Percentiles rank a stretch among this genome's conserved stretches.
Conservation (phyloP, 1,139 yeast species). For the Suhomyces ambrosiae region DNA sequence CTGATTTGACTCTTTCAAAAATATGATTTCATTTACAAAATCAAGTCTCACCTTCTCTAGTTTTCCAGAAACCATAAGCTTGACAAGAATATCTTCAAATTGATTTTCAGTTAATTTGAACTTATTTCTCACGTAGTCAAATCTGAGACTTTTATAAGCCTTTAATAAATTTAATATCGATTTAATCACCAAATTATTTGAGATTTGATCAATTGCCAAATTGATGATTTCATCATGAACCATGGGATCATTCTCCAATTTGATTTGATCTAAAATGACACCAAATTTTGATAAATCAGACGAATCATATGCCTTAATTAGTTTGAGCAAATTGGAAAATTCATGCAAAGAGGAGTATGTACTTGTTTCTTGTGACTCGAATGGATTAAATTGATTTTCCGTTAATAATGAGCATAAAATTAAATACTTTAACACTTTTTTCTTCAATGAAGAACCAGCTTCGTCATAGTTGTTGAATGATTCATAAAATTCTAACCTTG, state of each 20-base stretch:
- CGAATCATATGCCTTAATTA: constrained; percentile 37
- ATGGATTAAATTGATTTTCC: constrained; percentile 67
- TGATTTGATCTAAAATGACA: constrained; percentile 19
- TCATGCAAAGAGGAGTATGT: constrained; percentile 43
- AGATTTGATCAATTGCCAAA: constrained; percentile 29
- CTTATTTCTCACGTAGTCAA: constrained; percentile 27
- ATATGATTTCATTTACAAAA: constrained; percentile 34
- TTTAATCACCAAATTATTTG: constrained; percentile 35
- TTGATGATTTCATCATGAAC: constrained; percentile 35
- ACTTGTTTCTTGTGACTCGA: constrained; percentile 61
- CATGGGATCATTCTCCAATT: constrained; percentile 24
- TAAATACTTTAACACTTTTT: constrained; percentile 62
- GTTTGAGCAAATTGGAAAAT: constrained; percentile 30
- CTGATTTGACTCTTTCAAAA: constrained; percentile 16
- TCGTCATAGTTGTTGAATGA: constrained; percentile 79
- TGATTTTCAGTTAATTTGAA: constrained; percentile 28
- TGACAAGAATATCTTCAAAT: constrained; percentile 40
- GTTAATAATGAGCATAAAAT: constrained; percentile 66
- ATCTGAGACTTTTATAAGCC: constrained; percentile 32
- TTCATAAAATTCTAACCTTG: constrained; percentile 69
- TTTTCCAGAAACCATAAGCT: constrained; percentile 48
- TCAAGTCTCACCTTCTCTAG: constrained; percentile 49
- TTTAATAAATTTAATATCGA: constrained; percentile 31
- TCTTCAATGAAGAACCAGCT: constrained; percentile 62
- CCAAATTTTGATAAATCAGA: constrained; percentile 28